Percentiles rank a stretch among this genome's conserved stretches.
Conservation (phyloP, 164 flowering plant species). For the Macadamia integrifolia region DNA sequence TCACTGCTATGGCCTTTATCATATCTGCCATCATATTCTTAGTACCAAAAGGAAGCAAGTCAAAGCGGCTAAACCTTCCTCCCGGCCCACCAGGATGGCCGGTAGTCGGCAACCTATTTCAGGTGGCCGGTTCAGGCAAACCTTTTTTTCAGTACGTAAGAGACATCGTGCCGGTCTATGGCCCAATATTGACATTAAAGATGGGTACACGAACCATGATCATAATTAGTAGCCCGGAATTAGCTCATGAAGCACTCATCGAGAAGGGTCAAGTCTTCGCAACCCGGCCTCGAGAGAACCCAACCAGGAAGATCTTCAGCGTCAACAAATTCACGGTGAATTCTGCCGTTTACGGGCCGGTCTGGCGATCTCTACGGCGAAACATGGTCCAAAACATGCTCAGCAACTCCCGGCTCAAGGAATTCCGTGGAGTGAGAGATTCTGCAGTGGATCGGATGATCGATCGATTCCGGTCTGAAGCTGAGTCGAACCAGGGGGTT, state of each 20-base stretch:
- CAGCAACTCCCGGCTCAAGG: slow-evolving; percentile 42
- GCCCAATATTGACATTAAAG: slow-evolving; percentile 65
- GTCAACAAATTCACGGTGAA: slow-evolving; percentile 84
- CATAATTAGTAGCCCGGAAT: slow-evolving; percentile 43
- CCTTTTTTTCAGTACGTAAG: slow-evolving; percentile 56
- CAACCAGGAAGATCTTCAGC: slow-evolving; percentile 77
- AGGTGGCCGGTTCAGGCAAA: slow-evolving; percentile 71
- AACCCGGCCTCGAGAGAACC: slow-evolving; percentile 68
- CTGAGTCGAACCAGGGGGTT: slow-evolving; percentile 37
- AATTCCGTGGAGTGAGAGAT: slow-evolving; percentile 36
- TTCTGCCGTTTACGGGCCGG: slow-evolving; percentile 73
- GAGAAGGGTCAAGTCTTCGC: slow-evolving; percentile 60
- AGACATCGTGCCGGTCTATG: slow-evolving; percentile 45
- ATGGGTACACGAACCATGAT: slow-evolving; percentile 80
- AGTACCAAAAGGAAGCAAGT: slow-evolving; percentile 18
- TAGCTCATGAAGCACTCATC: slow-evolving; percentile 67
- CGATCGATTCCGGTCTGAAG: slow-evolving; percentile 40
- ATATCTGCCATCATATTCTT: slow-evolving; percentile 30
- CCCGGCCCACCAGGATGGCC: slow-evolving; percentile 95
- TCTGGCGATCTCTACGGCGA: slow-evolving; percentile 80
- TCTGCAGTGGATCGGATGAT: slow-evolving; percentile 66
- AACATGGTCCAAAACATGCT: slow-evolving; percentile 92
- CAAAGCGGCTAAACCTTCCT: slow-evolving; percentile 48
- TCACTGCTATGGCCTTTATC: slow-evolving; percentile 32
- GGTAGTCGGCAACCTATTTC: slow-evolving; percentile 86